phyloP scores from a whole-genome alignment of 2,329 filamentous ascomycete genomes.

The Aspergillus candidus region DNA sequence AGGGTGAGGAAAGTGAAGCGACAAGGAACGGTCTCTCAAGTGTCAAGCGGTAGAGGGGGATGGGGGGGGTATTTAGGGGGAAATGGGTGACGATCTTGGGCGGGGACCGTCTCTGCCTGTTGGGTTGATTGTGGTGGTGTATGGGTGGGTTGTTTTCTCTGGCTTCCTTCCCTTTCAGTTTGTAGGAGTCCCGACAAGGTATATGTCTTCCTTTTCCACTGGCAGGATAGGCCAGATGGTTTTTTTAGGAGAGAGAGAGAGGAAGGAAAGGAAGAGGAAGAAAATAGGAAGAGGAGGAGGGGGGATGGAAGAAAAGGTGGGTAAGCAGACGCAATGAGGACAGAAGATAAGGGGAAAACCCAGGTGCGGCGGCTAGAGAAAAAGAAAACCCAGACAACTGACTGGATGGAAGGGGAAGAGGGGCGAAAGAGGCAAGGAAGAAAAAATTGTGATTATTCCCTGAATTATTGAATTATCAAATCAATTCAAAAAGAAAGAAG shows the following conservation, averaged over 20 bases:
- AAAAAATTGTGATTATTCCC: conserved; percentile 2
- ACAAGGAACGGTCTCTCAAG: too few relatives aligned
- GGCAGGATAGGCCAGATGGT: too few relatives aligned
- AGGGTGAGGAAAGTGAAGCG: conserved; percentile 6
- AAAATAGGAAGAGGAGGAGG: conserved; percentile 20
- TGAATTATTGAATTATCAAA: too few relatives aligned
- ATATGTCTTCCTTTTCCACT: too few relatives aligned
- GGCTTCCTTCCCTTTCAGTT: too few relatives aligned
- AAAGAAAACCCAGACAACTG: conserved; percentile 21
- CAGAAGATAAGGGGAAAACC: conserved; percentile 8
- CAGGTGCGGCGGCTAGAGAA: conserved; percentile 8
- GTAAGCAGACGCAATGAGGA: conserved; percentile 4
- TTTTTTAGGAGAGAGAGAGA: conserved; percentile 1
- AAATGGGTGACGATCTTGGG: conserved; percentile 4
- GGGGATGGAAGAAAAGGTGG: conserved; percentile 19
- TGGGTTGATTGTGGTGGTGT: not conserved
- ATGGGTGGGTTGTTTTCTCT: too few relatives aligned
- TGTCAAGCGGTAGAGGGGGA: conserved; percentile 18
- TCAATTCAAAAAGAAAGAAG: not conserved
- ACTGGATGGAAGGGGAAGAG: conserved; percentile 25
- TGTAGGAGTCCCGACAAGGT: too few relatives aligned
- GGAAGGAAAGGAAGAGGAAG: conserved; percentile 20
- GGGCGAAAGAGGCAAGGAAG: conserved; percentile 22
- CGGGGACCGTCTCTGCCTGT: conserved; percentile 3
- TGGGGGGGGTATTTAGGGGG: conserved; percentile 8